These are phyloP conservation scores for Hanseniaspora thailandica DNA, from an alignment of 805 yeast genomes.

Conservation along the genomic window DNA sequence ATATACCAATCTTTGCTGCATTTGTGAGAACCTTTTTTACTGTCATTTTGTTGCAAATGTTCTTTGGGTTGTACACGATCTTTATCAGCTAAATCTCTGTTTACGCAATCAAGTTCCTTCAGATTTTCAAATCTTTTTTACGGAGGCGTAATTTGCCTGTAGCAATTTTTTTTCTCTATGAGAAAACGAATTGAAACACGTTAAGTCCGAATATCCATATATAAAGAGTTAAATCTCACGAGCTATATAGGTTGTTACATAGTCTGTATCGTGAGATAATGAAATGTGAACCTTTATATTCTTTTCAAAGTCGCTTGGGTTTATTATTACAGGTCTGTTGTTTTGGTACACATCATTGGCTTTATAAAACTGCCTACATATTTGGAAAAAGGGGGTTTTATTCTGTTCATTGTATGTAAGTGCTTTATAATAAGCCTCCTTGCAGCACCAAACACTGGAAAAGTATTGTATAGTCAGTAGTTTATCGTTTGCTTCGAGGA, in stretches of 20 bases:
- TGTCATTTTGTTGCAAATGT: not conserved
- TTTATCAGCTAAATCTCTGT: no score
- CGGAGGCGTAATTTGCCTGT: no score
- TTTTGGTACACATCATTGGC: not conserved
- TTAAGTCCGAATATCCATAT: no score
- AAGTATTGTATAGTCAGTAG: not conserved
- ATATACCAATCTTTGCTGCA: not conserved
- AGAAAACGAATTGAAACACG: not conserved
- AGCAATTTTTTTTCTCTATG: no score
- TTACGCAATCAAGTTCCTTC: no score
- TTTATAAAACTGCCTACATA: not conserved
- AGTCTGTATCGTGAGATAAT: constrained; percentile 13
- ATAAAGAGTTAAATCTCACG: no score
- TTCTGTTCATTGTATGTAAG: constrained; percentile 3
- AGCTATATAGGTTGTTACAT: constrained; percentile 3
- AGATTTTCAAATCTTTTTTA: no score
- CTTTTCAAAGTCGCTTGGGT: not conserved
- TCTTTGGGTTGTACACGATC: not conserved
- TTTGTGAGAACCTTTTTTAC: not conserved
- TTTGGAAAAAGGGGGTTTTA: not conserved
- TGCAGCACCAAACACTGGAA: constrained; percentile 2
- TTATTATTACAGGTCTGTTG: constrained; percentile 2
- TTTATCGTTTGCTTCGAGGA: not conserved
- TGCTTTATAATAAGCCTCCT: constrained; percentile 6
- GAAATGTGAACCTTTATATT: constrained; percentile 6